A percentile compares a stretch with the other conserved stretches of the same genome.
phyloP scores from a whole-genome alignment of 768 basidiomycete species.

The Leccinum longicurvipes region DNA sequence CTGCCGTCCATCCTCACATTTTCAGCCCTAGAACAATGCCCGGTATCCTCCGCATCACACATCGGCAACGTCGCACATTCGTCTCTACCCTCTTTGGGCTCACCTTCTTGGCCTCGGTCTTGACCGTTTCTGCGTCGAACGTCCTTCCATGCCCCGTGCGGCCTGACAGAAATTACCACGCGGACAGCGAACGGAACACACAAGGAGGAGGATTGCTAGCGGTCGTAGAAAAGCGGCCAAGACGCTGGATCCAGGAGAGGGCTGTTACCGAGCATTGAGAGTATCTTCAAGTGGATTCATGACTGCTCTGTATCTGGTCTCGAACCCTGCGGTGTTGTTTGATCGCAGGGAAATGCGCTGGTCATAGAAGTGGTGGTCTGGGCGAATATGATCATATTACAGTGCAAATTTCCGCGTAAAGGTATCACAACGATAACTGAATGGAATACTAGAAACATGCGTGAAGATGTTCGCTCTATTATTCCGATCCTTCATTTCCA shows the following conservation, averaged over 20 bases:
- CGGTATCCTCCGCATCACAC: constrained; percentile 56
- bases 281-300: constrained; percentile 1
- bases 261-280: constrained; percentile 14
- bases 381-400: constrained; percentile 26
- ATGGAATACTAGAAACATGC: constrained; percentile 8
- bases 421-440: constrained; percentile 15
- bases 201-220: constrained; percentile 28
- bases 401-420: constrained; percentile 29
- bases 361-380: constrained; percentile 11
- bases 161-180: constrained; percentile 51
- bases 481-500: constrained; percentile 12
- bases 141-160: constrained; percentile 80
- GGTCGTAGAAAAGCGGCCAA: constrained; percentile 60
- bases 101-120: constrained; percentile 73
- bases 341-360: constrained; percentile 13
- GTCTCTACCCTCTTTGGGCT: constrained; percentile 76
- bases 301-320: neutral
- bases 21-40: constrained; percentile 56
- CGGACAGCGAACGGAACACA: constrained; percentile 45
- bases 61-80: constrained; percentile 61
- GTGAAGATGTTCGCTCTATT: constrained; percentile 13
- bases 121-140: constrained; percentile 78
- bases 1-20: constrained; percentile 37
- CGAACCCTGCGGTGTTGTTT: neutral
- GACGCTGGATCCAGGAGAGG: constrained; percentile 83